Evolutionary conservation across 176 grass and related monocot genomes (phyloP).

Genomic region (Dactylis glomerata): DNA sequence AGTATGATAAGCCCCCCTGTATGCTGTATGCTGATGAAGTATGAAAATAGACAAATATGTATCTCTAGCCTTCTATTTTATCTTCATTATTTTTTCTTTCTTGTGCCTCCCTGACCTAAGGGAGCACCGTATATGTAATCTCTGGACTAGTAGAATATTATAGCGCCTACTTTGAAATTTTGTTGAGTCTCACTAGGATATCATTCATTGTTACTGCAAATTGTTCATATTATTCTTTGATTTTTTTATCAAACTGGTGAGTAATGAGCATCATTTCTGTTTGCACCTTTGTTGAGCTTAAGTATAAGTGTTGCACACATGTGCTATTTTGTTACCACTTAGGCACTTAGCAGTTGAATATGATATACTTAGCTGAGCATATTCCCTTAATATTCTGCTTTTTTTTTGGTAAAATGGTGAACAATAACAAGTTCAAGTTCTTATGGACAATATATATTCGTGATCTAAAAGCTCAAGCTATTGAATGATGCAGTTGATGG

Average conservation of each 20-base stretch:
- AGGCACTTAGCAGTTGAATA: neutral
- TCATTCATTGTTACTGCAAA: conserved; percentile 21
- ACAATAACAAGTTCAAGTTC: neutral
- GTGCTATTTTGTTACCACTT: neutral
- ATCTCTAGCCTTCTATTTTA: conserved; percentile 16
- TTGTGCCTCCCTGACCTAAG: conserved; percentile 18
- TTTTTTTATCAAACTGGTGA: conserved; percentile 13
- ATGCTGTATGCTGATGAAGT: conserved; percentile 22
- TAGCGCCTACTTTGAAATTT: conserved; percentile 21
- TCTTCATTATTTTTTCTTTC: neutral
- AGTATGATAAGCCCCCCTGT: neutral
- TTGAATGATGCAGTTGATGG: neutral
- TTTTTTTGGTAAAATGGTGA: neutral
- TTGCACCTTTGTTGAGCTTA: neutral
- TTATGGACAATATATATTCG: neutral
- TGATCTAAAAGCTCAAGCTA: neutral
- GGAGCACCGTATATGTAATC: conserved; percentile 40
- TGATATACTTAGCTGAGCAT: neutral
- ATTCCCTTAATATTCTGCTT: neutral
- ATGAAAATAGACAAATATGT: conserved; percentile 14
- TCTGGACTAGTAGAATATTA: conserved; percentile 42
- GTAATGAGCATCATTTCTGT: neutral
- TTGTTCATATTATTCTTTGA: conserved; percentile 34
- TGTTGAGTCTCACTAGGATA: neutral
- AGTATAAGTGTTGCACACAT: neutral